These are phyloP conservation scores for Boletus barrowsii DNA, from an alignment of 768 basidiomycete species.

Conservation along the genomic window DNA sequence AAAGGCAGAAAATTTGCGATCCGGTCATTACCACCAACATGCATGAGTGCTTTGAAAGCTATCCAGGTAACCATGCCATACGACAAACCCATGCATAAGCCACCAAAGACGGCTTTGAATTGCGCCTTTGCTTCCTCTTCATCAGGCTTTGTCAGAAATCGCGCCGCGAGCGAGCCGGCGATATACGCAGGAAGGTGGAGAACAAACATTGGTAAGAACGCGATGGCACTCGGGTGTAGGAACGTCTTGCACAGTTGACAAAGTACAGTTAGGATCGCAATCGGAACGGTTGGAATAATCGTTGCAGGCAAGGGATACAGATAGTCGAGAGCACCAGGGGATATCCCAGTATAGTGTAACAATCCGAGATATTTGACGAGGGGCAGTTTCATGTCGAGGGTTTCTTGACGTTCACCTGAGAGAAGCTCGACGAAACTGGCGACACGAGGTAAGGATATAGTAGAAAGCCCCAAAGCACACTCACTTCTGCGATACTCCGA, in stretches of 20 bases:
- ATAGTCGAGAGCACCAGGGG: slow-evolving; percentile 46
- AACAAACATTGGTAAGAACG: slow-evolving; percentile 45
- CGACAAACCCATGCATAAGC: slow-evolving; percentile 25
- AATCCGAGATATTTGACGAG: slow-evolving; percentile 58
- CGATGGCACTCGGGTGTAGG: slow-evolving; percentile 35
- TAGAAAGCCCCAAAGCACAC: slow-evolving; percentile 34
- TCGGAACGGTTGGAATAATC: slow-evolving; percentile 23
- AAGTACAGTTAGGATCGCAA: slow-evolving; percentile 34
- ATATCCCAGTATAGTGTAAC: slow-evolving; percentile 47
- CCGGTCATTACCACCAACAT: neutral
- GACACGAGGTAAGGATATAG: neutral
- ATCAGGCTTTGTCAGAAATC: slow-evolving; percentile 40
- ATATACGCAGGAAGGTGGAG: slow-evolving; percentile 59
- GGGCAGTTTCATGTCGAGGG: slow-evolving; percentile 36
- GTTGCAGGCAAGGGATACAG: slow-evolving; percentile 38
- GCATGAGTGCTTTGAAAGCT: neutral
- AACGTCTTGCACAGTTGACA: slow-evolving; percentile 41
- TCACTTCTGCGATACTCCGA: slow-evolving; percentile 48
- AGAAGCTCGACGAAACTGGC: slow-evolving; percentile 22
- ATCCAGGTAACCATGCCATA: slow-evolving; percentile 1
- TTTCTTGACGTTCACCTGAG: slow-evolving; percentile 9
- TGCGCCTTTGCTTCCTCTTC: slow-evolving; percentile 72
- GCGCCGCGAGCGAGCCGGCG: slow-evolving; percentile 42
- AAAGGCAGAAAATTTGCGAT: neutral
- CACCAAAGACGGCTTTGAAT: slow-evolving; percentile 63